These are phyloP conservation scores for Kodamaea neixiangensis DNA, from an alignment of 805 yeast species.

Conservation along the genomic window DNA sequence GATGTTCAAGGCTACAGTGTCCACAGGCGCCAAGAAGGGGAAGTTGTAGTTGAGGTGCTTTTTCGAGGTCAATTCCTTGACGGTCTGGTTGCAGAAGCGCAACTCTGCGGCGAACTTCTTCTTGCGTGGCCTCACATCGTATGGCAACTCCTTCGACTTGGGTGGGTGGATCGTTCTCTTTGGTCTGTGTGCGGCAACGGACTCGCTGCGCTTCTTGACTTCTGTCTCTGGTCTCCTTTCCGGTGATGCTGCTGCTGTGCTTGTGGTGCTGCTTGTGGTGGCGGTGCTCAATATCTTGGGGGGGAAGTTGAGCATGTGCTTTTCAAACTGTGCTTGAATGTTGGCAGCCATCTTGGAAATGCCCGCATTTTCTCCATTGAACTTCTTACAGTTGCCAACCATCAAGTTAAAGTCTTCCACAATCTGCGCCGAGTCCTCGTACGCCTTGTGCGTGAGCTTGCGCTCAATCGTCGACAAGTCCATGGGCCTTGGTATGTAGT, in stretches of 20 bases:
- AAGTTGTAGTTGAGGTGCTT: conserved; percentile 82
- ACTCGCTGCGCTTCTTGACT: conserved; percentile 57
- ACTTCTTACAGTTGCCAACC: conserved; percentile 77
- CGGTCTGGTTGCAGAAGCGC: conserved; percentile 76
- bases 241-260: conserved; percentile 26
- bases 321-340: conserved; percentile 88
- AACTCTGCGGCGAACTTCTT: conserved; percentile 90
- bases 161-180: conserved; percentile 97
- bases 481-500: conserved; percentile 85
- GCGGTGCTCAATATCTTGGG: conserved; percentile 39
- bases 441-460: conserved; percentile 69
- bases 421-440: conserved; percentile 67
- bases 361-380: conserved; percentile 81
- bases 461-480: conserved; percentile 88
- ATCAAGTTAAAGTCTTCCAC: conserved; percentile 79
- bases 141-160: conserved; percentile 88
- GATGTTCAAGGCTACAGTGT: conserved; percentile 88
- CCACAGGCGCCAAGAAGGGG: conserved; percentile 93
- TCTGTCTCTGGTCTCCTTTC: conserved; percentile 52
- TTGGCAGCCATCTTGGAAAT: conserved; percentile 92
- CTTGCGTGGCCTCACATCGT: conserved; percentile 86
- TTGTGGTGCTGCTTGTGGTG: conserved; percentile 12
- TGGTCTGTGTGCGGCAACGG: conserved; percentile 80
- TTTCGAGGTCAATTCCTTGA: conserved; percentile 80
- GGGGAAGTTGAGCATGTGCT: conserved; percentile 91